Base-by-base conservation (phyloP, 352 stramenopile genomes). In the Globisporangium paroecandrum region DNA sequence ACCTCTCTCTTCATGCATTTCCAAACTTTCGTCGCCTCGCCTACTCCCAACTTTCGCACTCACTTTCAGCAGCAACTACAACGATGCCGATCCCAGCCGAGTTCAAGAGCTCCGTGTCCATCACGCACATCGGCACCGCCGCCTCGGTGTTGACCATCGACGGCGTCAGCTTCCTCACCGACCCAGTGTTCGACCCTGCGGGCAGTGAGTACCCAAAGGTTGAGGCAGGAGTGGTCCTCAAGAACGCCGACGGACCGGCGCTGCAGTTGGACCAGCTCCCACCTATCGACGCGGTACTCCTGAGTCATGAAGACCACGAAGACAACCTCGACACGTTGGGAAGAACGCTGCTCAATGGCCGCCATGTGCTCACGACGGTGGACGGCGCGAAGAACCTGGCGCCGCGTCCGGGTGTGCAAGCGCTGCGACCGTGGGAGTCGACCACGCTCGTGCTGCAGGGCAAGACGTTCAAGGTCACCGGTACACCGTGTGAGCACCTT, bases 51-150 rank as follows among this genome's bases (percentile, higher is more conserved):
- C 7, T 36, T 36, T 36, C 32, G 3, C 32, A 6, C 3, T 36
- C 32, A 36, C 32, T 9, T 36, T 9, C 7, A 36, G 3, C 38
- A 46, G 4, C 38, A 18, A n/a, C n/a, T n/a, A 46, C 38, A 47
- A 1, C 13, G 53, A 75, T 69, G 65, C 65, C 49, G 57, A 73
- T 64, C 2, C 38, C 55, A 15, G 68, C 66, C 12, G 57, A 51
- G 32, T 78, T 78, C 69, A 64, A 76, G 60, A 77, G 73, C 43
- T 69, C 66, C 7, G 74, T 83, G 59, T 74, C 56, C 59, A 60
- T 83, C 58, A 83, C 71, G 10, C 76, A 81, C 58, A 80, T 80
- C 65, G 59, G 55, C 64, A 83, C 71, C n/a, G 73, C 76, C 15
- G 73, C 76, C 10, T 66, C 76, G 34, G 70, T 83, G 18, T 65